These are phyloP conservation scores for Astrothelium subdiscretum DNA, from an alignment of 495 filamentous ascomycete species.

Conservation along the genomic window DNA sequence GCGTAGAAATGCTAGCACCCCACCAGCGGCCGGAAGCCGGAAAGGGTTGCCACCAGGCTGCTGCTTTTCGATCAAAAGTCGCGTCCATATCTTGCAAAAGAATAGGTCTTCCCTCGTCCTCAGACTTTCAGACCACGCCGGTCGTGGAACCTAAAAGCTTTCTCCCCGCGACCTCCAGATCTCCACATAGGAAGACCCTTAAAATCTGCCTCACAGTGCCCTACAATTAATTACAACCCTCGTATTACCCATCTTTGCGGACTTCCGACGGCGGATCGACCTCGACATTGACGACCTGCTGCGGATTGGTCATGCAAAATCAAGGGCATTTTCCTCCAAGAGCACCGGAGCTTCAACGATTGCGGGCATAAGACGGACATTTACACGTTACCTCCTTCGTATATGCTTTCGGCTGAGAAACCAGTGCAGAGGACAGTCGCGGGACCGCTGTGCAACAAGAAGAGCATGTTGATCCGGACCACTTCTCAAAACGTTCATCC, in stretches of 20 bases:
- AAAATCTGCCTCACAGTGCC: neutral
- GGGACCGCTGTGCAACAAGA: neutral
- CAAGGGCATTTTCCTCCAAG: neutral
- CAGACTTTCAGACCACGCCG: neutral
- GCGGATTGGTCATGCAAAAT: neutral
- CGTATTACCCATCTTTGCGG: neutral
- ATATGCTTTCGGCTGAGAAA: neutral
- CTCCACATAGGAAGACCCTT: neutral
- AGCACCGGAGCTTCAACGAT: neutral
- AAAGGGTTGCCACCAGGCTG: neutral
- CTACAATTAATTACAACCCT: neutral
- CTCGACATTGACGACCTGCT: neutral
- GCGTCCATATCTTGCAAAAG: neutral
- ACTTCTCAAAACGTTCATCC: neutral
- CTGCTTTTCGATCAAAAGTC: neutral
- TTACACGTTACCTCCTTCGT: neutral
- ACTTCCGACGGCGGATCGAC: neutral
- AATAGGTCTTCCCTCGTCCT: neutral
- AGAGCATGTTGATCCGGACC: neutral
- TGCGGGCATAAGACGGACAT: neutral
- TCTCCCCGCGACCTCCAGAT: neutral
- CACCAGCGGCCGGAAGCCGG: neutral
- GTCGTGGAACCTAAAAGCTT: neutral
- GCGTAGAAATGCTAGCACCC: slow-evolving; percentile 2
- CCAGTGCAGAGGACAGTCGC: neutral